Conservation (phyloP, 805 yeast genomes). For the Maudiozyma turicensis region DNA sequence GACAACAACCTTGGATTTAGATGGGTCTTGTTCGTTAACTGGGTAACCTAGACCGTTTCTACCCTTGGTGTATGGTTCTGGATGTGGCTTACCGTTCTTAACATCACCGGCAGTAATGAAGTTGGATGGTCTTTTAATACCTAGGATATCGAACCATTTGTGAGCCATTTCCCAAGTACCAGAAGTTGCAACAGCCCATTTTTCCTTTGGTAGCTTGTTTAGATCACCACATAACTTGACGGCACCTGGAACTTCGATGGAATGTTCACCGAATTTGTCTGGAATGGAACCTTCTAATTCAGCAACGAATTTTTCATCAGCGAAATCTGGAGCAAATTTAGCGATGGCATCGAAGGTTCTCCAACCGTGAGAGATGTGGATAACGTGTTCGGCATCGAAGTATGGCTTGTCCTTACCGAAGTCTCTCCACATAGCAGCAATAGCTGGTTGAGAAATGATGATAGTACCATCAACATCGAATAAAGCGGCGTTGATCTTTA, state of each 20-base stretch:
- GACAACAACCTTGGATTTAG: conserved; percentile 43
- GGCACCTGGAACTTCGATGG: conserved; percentile 71
- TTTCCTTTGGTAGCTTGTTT: conserved; percentile 41
- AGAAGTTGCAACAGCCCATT: conserved; percentile 84
- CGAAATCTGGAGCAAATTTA: conserved; percentile 67
- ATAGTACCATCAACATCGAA: conserved; percentile 87
- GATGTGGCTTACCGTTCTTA: conserved; percentile 74
- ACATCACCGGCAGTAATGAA: conserved; percentile 81
- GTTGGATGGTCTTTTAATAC: conserved; percentile 52
- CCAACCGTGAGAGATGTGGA: conserved; percentile 72
- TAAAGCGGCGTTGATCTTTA: conserved; percentile 40
- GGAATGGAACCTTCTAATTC: conserved; percentile 63
- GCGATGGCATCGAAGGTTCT: conserved; percentile 72
- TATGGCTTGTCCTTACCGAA: conserved; percentile 58
- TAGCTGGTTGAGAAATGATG: conserved; percentile 74
- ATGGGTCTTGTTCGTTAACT: conserved; percentile 29
- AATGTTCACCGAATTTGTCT: conserved; percentile 60
- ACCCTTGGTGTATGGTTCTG: conserved; percentile 68
- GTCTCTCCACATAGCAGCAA: conserved; percentile 74
- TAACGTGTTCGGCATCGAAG: conserved; percentile 60
- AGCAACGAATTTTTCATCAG: conserved; percentile 53
- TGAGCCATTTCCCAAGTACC: conserved; percentile 72
- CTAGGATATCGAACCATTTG: conserved; percentile 66
- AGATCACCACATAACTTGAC: conserved; percentile 48
- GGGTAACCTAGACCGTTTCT: conserved; percentile 32